phyloP scores from a whole-genome alignment of 805 yeast species.

The Schwanniomyces vanrijiae region DNA sequence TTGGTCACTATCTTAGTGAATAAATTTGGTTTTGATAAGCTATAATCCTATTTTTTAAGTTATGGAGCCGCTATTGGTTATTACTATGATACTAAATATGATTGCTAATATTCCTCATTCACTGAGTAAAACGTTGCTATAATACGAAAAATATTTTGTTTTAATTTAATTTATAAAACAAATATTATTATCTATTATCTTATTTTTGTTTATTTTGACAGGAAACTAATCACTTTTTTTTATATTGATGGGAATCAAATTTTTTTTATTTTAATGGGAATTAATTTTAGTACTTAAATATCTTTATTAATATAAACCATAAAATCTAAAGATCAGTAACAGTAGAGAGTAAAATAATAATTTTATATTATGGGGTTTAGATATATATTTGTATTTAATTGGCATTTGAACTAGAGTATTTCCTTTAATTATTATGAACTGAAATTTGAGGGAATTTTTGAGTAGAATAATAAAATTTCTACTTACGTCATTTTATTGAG shows the following conservation, averaged over 20 bases:
- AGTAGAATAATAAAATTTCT: neutral
- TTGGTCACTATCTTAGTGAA: neutral
- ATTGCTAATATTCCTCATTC: neutral
- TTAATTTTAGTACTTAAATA: slow-evolving; percentile 5
- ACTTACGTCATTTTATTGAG: neutral
- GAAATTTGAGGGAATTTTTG: neutral
- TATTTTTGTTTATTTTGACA: slow-evolving; percentile 7
- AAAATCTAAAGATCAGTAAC: neutral
- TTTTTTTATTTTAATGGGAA: slow-evolving; percentile 3
- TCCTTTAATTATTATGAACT: too few relatives aligned
- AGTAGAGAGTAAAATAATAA: too few relatives aligned
- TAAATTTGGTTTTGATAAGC: neutral
- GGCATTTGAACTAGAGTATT: too few relatives aligned
- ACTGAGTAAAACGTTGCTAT: slow-evolving; percentile 4
- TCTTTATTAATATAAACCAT: neutral
- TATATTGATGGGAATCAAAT: slow-evolving; percentile 17
- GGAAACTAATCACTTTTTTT: slow-evolving; percentile 6
- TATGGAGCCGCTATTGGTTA: neutral
- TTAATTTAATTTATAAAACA: slow-evolving; percentile 4
- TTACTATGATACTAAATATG: neutral
- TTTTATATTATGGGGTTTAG: too few relatives aligned
- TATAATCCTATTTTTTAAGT: too few relatives aligned
- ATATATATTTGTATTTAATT: too few relatives aligned
- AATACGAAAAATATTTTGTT: slow-evolving; percentile 9
- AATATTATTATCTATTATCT: slow-evolving; percentile 14